Percentiles rank a stretch among this genome's conserved stretches.
These are phyloP conservation scores for Rhamnella rubrinervis DNA, from an alignment of 331 rosid species.

Conservation along the genomic window DNA sequence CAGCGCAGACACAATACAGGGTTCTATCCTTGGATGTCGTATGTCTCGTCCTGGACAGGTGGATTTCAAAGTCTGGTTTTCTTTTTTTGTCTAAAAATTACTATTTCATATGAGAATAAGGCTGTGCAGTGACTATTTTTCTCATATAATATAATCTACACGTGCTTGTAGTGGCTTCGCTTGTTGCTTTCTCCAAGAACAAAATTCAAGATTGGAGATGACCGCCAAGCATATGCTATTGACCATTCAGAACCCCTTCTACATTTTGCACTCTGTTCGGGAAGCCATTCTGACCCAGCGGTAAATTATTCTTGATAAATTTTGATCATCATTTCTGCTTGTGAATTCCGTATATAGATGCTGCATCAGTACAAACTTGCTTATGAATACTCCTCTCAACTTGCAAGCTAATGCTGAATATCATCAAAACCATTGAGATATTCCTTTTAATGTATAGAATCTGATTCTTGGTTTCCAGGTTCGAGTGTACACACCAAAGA, in stretches of 20 bases:
- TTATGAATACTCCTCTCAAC: neutral
- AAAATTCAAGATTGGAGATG: conserved; percentile 71
- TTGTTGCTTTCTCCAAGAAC: conserved; percentile 62
- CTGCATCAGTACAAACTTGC: neutral
- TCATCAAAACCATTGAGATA: neutral
- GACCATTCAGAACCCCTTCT: conserved; percentile 79
- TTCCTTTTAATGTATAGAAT: neutral
- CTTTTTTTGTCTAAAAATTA: neutral
- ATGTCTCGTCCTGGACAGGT: conserved; percentile 98
- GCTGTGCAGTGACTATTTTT: neutral
- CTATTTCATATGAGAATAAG: neutral
- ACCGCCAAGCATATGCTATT: conserved; percentile 59
- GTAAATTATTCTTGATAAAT: conserved; percentile 37
- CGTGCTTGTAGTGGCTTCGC: conserved; percentile 79
- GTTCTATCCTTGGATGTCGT: conserved; percentile 74
- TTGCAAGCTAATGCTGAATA: neutral
- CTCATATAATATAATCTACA: conserved; percentile 9
- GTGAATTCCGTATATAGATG: neutral
- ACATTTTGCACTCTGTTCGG: conserved; percentile 86
- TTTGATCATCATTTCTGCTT: neutral
- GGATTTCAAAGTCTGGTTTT: conserved; percentile 8
- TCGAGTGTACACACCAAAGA: conserved; percentile 81
- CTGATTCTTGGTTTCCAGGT: conserved; percentile 43
- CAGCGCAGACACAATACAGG: conserved; percentile 84
- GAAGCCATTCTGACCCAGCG: conserved; percentile 99